Conservation (phyloP, 1,284 basidiomycete genomes). For the Melampsora larici-populina region DNA sequence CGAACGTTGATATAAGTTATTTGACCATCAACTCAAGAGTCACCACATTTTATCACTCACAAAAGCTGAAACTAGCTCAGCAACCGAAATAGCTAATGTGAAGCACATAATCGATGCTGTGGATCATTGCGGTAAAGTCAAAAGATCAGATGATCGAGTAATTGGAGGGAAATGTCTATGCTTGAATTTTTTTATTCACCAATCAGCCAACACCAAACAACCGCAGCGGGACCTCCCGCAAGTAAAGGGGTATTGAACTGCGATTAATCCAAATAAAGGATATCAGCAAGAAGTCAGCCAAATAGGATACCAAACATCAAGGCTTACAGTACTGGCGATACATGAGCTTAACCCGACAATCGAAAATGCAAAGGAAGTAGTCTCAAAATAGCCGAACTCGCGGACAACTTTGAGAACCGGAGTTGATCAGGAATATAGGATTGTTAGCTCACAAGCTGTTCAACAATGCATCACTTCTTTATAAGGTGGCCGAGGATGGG, state of each 20-base stretch:
- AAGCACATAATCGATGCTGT: conserved; percentile 32
- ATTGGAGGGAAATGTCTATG: background rate
- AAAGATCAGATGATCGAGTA: background rate
- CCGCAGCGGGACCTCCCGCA: conserved; percentile 70
- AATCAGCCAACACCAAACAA: conserved; percentile 48
- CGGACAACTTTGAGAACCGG: conserved; percentile 9
- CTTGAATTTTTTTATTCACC: conserved; percentile 4
- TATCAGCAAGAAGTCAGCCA: background rate
- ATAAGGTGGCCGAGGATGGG: background rate
- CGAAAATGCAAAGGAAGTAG: conserved; percentile 27
- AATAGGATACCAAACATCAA: background rate
- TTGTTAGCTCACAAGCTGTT: background rate
- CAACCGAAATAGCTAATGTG: conserved; percentile 15
- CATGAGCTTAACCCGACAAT: conserved; percentile 27
- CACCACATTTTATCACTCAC: background rate
- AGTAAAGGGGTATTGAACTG: conserved; percentile 70
- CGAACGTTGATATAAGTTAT: background rate
- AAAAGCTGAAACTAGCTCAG: conserved; percentile 34
- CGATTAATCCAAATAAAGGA: background rate
- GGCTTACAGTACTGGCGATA: conserved; percentile 25
- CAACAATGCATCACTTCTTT: too few species aligned
- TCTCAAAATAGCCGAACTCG: conserved; percentile 29
- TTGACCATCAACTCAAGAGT: background rate
- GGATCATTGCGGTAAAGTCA: background rate
- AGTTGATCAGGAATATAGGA: background rate